Evolutionary conservation across 129 eudicot genomes (phyloP), one percentile per base, ranked within the genome.

Genomic region (Centaurea solstitialis): DNA sequence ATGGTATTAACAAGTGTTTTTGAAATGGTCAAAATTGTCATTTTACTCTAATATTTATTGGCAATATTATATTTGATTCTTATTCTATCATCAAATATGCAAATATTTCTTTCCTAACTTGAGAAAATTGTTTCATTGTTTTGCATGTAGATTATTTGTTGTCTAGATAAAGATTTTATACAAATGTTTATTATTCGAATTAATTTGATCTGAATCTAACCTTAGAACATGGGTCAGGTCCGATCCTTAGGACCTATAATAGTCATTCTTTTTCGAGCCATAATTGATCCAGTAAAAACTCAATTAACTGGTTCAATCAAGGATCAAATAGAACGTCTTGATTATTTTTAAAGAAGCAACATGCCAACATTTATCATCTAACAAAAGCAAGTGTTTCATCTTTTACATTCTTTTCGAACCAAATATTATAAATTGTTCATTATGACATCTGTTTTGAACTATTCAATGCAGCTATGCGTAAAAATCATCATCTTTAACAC

Each of bases 21-120:
- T 82, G 85, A 82, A 76, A 68, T 33, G 47, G 81, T 82, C 85
- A 76, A 53, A 11, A 17, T 76, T 75, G 53, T 69, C 66, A 68
- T 64, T 75, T 75, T 57, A 40, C 79, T 80, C 18, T 35, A 9
- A 75, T 15, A 33, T 65, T 69, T 10, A 45, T 69, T 38, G 1
- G 70, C 66, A 68, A n/a, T 50, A 50, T 57, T 57, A 57, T 57
- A 57, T 57, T 57, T 57, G 65, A n/a, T 57, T 57, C 65, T 5
- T 57, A 57, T 57, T 50, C 1, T 50, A 7, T 50, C 17, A 50
- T 57, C 65, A 17, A 57, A 57, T 57, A 57, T 57, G 20, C 22
- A 17, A 57, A 5, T 5, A 17, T 1, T 17, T 57, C 65, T 57
- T 57, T 57, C 65, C 65, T 57, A 57, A n/a, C 20, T 17, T 17